Evolutionary conservation across 106 monocot genomes (phyloP).

Genomic region (Cymbidium sinense): DNA sequence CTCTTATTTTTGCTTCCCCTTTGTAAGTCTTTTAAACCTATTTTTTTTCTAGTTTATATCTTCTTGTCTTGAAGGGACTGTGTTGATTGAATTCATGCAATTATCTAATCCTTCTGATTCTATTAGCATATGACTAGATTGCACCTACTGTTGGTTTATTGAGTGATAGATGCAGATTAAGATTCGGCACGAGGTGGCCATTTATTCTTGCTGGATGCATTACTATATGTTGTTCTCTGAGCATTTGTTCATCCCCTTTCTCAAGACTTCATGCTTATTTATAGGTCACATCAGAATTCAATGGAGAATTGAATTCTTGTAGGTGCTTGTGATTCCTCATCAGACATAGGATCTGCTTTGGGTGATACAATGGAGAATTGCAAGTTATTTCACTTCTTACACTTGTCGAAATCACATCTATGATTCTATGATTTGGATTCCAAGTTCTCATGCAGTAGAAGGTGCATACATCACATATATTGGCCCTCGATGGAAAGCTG

Average conservation of each 20-base stretch:
- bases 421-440: background rate
- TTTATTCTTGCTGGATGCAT: too few species aligned
- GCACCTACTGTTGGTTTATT: conserved; percentile 73
- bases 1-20: too few species aligned
- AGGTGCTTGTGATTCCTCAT: conserved; percentile 71
- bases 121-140: conserved; percentile 30
- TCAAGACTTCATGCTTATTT: too few species aligned
- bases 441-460: background rate
- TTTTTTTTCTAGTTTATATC: background rate
- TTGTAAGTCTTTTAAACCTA: conserved; percentile 25
- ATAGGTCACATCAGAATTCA: too few species aligned
- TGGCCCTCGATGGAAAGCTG: conserved; percentile 54
- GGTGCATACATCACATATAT: conserved; percentile 23
- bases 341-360: conserved; percentile 48
- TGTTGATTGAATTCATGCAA: too few species aligned
- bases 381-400: conserved; percentile 20
- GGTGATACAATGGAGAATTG: conserved; percentile 3
- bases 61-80: background rate
- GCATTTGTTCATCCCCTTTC: too few species aligned
- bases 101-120: too few species aligned
- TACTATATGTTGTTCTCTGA: too few species aligned
- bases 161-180: conserved; percentile 66
- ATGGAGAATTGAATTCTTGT: too few species aligned
- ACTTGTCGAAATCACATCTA: background rate
- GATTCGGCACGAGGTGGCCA: conserved; percentile 50